These are phyloP conservation scores for Aspergillus intermedius DNA, from an alignment of 2,329 filamentous ascomycete species.

Conservation along the genomic window DNA sequence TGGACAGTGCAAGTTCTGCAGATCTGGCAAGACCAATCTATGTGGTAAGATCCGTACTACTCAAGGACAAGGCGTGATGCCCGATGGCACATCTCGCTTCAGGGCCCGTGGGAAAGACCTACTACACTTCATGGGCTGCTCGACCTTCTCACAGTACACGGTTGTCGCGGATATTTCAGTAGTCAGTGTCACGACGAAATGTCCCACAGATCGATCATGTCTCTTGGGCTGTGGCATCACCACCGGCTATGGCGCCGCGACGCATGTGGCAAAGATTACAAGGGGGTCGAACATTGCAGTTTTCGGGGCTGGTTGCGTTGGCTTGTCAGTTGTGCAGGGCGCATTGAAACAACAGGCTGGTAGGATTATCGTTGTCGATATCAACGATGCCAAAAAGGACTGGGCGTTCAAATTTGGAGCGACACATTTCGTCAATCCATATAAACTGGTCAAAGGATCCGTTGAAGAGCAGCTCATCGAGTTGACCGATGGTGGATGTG, in stretches of 20 bases:
- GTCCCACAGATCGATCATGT: slow-evolving; percentile 92
- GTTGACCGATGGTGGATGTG: slow-evolving; percentile 95
- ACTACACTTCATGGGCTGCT: slow-evolving; percentile 98
- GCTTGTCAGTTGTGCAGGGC: slow-evolving; percentile 90
- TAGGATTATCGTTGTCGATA: slow-evolving; percentile 59
- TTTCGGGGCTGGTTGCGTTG: slow-evolving; percentile 94
- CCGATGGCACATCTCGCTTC: slow-evolving; percentile 92
- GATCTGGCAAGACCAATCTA: slow-evolving; percentile 97
- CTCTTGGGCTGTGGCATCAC: slow-evolving; percentile 97
- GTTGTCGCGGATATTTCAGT: slow-evolving; percentile 98
- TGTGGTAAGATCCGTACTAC: slow-evolving; percentile 98
- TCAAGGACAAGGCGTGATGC: slow-evolving; percentile 94
- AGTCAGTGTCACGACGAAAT: slow-evolving; percentile 82
- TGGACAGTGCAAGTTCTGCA: slow-evolving; percentile 98
- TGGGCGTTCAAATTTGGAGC: slow-evolving; percentile 94
- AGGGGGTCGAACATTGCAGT: slow-evolving; percentile 82
- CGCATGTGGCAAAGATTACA: slow-evolving; percentile 87
- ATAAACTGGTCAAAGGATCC: slow-evolving; percentile 64
- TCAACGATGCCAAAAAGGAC: slow-evolving; percentile 84
- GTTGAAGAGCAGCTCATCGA: slow-evolving; percentile 91
- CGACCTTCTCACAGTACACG: slow-evolving; percentile 97
- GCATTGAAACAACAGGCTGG: slow-evolving; percentile 73
- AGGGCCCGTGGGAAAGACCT: slow-evolving; percentile 90
- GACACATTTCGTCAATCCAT: slow-evolving; percentile 96
- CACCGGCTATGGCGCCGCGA: slow-evolving; percentile 91